Base-by-base conservation (phyloP, 2,329 filamentous ascomycete genomes). In the Trichocomaceae sp. region DNA sequence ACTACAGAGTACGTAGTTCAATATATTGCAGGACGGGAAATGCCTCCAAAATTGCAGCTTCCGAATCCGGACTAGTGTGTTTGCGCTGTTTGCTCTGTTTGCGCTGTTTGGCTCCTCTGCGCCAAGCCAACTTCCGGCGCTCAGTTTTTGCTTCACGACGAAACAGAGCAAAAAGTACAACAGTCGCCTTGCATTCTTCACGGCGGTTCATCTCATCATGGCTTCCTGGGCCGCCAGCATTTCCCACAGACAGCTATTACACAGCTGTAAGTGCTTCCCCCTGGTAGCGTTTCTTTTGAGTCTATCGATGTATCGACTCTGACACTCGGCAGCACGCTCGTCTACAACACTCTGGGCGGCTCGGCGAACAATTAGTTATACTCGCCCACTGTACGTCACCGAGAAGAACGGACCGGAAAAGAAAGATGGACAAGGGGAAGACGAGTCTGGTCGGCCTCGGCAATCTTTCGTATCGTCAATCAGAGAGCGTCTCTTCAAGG, bases 201-300 rank as follows among this genome's bases (percentile, higher is more conserved):
- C 7, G 7, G 29, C 50, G 13, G 29, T 47, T 57, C 55, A 61
- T 54, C 57, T 57, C 55, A 61, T 54, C 57, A 72, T 71, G 70
- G 70, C 70, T 62, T 66, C 69, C 64, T 69, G 72, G 63, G 69
- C 66, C 59, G 63, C 65, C 59, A 56, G 70, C 46, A 63, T 68
- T 61, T 66, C 65, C 19, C 71, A 68, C 55, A 67, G 70, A 61
- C 70, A 69, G 59, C 61, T 74, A 56, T 56, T 69, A 59, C 69
- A 69, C 58, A 62, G 70, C 58, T 68, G 72, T 73, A 64, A 44
- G 61, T 58, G 17, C 9, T 59, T n/a, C 8, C 29, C 6, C 9
- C 12, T 8, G 8, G 5, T 29, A 10, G 8, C 26, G 7, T 29
- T 10, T 29, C 8, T 29, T 26, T 29, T 29, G 26, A 5, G 10